Evolutionary conservation across 2,329 filamentous ascomycete genomes (phyloP).

Genomic region (Pseudophaeomoniella oleicola): DNA sequence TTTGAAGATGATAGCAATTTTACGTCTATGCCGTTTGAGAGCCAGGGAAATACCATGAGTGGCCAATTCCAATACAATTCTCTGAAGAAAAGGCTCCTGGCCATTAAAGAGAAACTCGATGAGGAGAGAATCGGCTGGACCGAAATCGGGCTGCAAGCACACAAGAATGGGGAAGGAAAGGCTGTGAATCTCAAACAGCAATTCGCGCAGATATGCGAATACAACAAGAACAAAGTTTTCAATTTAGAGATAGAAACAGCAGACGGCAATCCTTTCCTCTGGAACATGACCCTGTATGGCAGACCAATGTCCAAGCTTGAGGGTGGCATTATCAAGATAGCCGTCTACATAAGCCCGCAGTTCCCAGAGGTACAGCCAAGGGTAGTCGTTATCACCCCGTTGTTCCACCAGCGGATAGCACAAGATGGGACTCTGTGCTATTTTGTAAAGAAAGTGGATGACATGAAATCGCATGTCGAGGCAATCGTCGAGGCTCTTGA

Average conservation of each 20-base stretch:
- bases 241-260: constrained; percentile 65
- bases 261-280: constrained; percentile 75
- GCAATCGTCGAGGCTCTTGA: constrained; percentile 72
- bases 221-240: constrained; percentile 54
- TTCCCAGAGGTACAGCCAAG: constrained; percentile 85
- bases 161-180: constrained; percentile 55
- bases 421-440: constrained; percentile 74
- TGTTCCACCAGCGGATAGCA: constrained; percentile 83
- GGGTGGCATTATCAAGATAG: constrained; percentile 75
- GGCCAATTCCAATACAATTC: constrained; percentile 71
- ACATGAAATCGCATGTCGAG: constrained; percentile 70
- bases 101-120: constrained; percentile 56
- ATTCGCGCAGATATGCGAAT: constrained; percentile 67
- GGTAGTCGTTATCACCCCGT: constrained; percentile 60
- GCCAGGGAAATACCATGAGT: constrained; percentile 62
- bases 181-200: constrained; percentile 72
- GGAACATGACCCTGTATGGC: constrained; percentile 80
- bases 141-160: constrained; percentile 47
- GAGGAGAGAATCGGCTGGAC: constrained; percentile 61
- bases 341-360: constrained; percentile 61
- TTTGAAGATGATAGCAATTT: constrained; percentile 53
- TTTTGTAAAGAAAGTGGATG: constrained; percentile 51
- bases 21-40: constrained; percentile 77
- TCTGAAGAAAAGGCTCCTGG: constrained; percentile 52
- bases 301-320: constrained; percentile 87